A percentile compares a stretch with the other conserved stretches of the same genome.
These are phyloP conservation scores for Bonia amplexicaulis DNA, from an alignment of 176 grass and related monocot species.

Conservation along the genomic window DNA sequence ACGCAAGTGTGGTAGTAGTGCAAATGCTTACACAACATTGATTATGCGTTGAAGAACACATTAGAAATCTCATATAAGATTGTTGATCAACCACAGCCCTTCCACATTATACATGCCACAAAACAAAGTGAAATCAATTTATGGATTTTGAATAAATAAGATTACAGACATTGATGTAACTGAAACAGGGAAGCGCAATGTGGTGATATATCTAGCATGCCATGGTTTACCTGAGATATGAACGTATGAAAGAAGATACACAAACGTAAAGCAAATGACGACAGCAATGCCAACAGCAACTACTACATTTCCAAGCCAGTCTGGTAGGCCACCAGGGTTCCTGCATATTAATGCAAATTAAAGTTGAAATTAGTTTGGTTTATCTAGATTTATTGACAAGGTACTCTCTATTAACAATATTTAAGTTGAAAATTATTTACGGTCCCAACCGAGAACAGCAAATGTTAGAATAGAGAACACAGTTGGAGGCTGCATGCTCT, in stretches of 20 bases:
- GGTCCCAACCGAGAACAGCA: not conserved
- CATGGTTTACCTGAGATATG: constrained; percentile 83
- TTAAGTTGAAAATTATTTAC: not conserved
- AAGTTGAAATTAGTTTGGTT: constrained; percentile 9
- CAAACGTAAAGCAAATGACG: constrained; percentile 64
- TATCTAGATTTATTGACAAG: not conserved
- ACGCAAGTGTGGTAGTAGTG: not conserved
- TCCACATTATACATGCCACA: not conserved
- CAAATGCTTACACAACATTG: not conserved
- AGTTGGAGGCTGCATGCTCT: not conserved
- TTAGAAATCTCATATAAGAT: not conserved
- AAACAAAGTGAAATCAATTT: not conserved
- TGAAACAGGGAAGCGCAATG: not conserved
- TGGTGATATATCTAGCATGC: constrained; percentile 13
- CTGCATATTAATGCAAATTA: constrained; percentile 51
- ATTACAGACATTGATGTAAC: not conserved
- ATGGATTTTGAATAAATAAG: not conserved
- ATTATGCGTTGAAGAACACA: not conserved
- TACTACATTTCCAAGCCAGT: constrained; percentile 76
- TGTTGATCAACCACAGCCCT: not conserved
- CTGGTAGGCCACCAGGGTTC: constrained; percentile 75
- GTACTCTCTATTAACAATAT: not conserved
- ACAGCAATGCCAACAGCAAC: constrained; percentile 62
- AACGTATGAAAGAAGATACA: constrained; percentile 90
- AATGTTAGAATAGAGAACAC: constrained; percentile 7